phyloP scores from a whole-genome alignment of 352 stramenopile species.

The Globisporangium middletonii region DNA sequence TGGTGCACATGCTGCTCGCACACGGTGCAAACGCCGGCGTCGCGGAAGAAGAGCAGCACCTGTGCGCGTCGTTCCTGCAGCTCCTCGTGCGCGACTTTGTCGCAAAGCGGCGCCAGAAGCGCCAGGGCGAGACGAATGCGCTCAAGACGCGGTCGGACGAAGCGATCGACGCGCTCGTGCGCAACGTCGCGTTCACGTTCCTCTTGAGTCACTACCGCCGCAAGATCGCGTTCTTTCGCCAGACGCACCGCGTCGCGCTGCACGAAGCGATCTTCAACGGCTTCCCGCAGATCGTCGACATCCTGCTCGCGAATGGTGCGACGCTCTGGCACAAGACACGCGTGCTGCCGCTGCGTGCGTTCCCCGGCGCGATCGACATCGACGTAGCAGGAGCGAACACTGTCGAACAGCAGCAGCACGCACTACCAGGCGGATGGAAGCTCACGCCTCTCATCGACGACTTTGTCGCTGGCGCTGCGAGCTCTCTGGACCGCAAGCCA shows the following conservation, averaged over 20 bases:
- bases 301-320: constrained; percentile 46
- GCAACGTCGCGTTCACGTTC: constrained; percentile 55
- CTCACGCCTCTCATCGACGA: constrained; percentile 30
- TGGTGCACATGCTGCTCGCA: constrained; percentile 63
- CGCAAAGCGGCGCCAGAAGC: constrained; percentile 19
- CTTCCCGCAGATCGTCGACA: constrained; percentile 38
- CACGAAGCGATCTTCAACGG: constrained; percentile 73
- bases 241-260: constrained; percentile 63
- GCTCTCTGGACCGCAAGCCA: constrained; percentile 8
- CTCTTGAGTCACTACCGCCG: constrained; percentile 46
- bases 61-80: constrained; percentile 66
- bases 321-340: constrained; percentile 55
- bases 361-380: constrained; percentile 23
- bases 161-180: constrained; percentile 41
- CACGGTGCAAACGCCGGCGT: constrained; percentile 44
- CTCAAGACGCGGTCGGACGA: constrained; percentile 32
- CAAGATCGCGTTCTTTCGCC: constrained; percentile 35
- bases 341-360: constrained; percentile 42
- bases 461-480: not conserved
- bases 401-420: constrained; percentile 1
- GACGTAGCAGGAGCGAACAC: not conserved
- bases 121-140: constrained; percentile 1
- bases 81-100: constrained; percentile 45
- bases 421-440: constrained; percentile 34
- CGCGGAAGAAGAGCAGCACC: constrained; percentile 36